A percentile compares a stretch with the other conserved stretches of the same genome.
These are phyloP conservation scores for Lactifluus pinguis DNA, from an alignment of 768 basidiomycete species.

Conservation along the genomic window DNA sequence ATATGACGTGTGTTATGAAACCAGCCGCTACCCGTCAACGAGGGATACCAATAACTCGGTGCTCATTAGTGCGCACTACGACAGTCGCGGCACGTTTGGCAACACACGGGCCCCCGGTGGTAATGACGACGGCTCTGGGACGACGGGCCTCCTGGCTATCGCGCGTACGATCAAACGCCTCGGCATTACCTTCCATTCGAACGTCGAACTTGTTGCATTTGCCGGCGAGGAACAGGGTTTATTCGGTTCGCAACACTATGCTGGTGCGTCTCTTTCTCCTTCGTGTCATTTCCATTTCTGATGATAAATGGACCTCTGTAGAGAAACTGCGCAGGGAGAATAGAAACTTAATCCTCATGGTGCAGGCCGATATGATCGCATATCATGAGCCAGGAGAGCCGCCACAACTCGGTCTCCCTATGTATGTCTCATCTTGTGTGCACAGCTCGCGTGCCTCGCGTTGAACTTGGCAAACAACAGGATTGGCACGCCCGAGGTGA, in stretches of 20 bases:
- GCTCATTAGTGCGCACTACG: constrained; percentile 81
- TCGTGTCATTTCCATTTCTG: neutral
- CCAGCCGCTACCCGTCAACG: constrained; percentile 50
- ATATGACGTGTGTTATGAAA: neutral
- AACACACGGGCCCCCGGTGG: constrained; percentile 55
- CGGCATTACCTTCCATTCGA: constrained; percentile 60
- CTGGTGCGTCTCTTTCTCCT: constrained; percentile 45
- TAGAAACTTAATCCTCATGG: constrained; percentile 70
- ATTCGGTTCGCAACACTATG: constrained; percentile 68
- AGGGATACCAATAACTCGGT: constrained; percentile 53
- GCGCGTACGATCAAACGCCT: constrained; percentile 63
- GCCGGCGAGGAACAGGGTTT: constrained; percentile 92
- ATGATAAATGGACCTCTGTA: constrained; percentile 22
- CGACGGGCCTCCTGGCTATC: constrained; percentile 67
- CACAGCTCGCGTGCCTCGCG: neutral
- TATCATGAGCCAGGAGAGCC: constrained; percentile 76
- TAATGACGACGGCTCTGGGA: constrained; percentile 58
- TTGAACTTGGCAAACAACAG: constrained; percentile 30
- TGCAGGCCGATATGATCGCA: constrained; percentile 90
- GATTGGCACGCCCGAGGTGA: constrained; percentile 70
- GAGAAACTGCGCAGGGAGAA: constrained; percentile 47
- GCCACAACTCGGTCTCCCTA: constrained; percentile 73
- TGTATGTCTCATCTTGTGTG: constrained; percentile 33
- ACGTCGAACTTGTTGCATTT: constrained; percentile 75
- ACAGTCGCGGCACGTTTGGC: constrained; percentile 86